Percentiles rank a stretch among this genome's conserved stretches.
These are phyloP conservation scores for Grigorovia humatica DNA, from an alignment of 805 yeast genomes.

Conservation along the genomic window DNA sequence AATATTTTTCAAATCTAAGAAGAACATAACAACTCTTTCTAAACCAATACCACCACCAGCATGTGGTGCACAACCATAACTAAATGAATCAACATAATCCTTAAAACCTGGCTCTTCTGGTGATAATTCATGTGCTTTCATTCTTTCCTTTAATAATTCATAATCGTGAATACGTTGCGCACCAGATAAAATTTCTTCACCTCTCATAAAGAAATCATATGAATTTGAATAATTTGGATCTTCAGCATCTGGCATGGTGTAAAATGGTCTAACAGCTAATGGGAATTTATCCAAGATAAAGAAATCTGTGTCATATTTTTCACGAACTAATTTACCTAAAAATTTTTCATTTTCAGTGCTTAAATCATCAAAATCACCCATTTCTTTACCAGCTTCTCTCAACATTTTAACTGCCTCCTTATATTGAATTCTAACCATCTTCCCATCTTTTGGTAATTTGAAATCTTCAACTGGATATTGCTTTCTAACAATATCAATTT, in stretches of 20 bases:
- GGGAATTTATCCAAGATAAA: constrained; percentile 98
- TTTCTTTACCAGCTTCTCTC: constrained; percentile 69
- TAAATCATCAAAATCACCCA: constrained; percentile 73
- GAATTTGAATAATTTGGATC: constrained; percentile 93
- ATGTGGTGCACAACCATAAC: constrained; percentile 95
- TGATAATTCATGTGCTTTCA: constrained; percentile 74
- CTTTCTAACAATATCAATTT: constrained; percentile 80
- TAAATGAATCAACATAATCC: constrained; percentile 88
- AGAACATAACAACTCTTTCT: constrained; percentile 98
- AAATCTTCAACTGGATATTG: constrained; percentile 98
- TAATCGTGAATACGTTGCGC: constrained; percentile 99
- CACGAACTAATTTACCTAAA: constrained; percentile 84
- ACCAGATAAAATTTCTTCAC: constrained; percentile 98
- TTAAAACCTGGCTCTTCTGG: constrained; percentile 71
- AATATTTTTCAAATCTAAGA: constrained; percentile 90
- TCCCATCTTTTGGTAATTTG: constrained; percentile 85
- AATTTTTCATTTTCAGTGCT: constrained; percentile 91
- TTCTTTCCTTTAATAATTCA: constrained; percentile 67
- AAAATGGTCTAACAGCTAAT: constrained; percentile 90
- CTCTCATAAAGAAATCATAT: constrained; percentile 99
- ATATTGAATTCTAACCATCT: constrained; percentile 83
- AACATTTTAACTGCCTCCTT: constrained; percentile 85
- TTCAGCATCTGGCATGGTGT: constrained; percentile 96
- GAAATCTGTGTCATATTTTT: constrained; percentile 93
- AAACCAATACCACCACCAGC: constrained; percentile 99